These are phyloP conservation scores for Colletotrichum chrysophilum DNA, from an alignment of 2,329 filamentous ascomycete species.

Conservation along the genomic window DNA sequence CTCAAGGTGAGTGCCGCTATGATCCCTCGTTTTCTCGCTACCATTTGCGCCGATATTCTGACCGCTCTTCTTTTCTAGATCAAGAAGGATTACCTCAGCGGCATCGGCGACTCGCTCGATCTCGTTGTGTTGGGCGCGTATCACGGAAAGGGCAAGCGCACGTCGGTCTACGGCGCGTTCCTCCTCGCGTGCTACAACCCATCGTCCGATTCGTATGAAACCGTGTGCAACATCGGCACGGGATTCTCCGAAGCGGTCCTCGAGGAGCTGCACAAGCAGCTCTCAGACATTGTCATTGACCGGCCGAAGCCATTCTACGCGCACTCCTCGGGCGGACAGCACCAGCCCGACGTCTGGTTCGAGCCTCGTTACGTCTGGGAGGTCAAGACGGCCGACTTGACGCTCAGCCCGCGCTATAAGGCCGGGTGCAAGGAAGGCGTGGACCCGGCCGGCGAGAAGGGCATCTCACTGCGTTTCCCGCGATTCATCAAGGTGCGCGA, in stretches of 20 bases:
- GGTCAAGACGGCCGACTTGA: slow-evolving; percentile 95
- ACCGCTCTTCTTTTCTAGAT: slow-evolving; percentile 55
- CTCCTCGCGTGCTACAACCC: slow-evolving; percentile 93
- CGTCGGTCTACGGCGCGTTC: slow-evolving; percentile 94
- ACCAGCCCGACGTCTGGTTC: slow-evolving; percentile 98
- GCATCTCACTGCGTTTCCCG: slow-evolving; percentile 89
- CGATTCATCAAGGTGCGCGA: slow-evolving; percentile 90
- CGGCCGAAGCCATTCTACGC: slow-evolving; percentile 93
- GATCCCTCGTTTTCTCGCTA: not conserved
- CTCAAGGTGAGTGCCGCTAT: slow-evolving; percentile 71
- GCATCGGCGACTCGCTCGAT: slow-evolving; percentile 93
- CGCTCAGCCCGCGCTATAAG: slow-evolving; percentile 89
- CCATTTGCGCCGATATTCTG: not conserved
- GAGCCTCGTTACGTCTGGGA: slow-evolving; percentile 96
- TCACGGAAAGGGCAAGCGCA: slow-evolving; percentile 92
- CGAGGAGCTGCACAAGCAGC: slow-evolving; percentile 80
- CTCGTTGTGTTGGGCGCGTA: slow-evolving; percentile 96
- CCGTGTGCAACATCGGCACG: slow-evolving; percentile 97
- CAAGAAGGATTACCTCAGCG: slow-evolving; percentile 97
- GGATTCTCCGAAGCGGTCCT: slow-evolving; percentile 95
- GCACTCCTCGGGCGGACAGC: slow-evolving; percentile 82
- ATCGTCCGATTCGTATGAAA: slow-evolving; percentile 82
- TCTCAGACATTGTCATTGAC: slow-evolving; percentile 83
- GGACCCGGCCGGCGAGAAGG: slow-evolving; percentile 73
- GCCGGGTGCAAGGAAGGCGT: slow-evolving; percentile 84